Evolutionary conservation across 192 early-diverging fungal species (phyloP).

Genomic region (Thamnidium elegans): DNA sequence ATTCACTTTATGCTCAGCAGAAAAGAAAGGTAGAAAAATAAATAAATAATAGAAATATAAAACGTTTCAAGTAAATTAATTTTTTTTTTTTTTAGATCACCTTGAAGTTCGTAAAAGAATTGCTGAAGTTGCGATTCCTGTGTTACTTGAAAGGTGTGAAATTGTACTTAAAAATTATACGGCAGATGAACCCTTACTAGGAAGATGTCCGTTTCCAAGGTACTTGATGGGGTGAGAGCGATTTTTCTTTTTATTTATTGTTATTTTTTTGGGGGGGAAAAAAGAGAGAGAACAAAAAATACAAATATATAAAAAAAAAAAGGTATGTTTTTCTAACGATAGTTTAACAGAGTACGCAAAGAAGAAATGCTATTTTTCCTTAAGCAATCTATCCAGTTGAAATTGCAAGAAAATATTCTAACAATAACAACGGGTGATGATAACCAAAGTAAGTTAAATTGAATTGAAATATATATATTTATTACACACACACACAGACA

Average conservation of each 20-base stretch:
- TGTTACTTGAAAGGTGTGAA: slow-evolving; percentile 62
- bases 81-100: slow-evolving; percentile 29
- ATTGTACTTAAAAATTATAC: slow-evolving; percentile 56
- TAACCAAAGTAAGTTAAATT: slow-evolving; percentile 19
- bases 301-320: not conserved
- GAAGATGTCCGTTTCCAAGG: slow-evolving; percentile 69
- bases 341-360: slow-evolving; percentile 48
- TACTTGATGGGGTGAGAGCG: slow-evolving; percentile 40
- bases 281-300: not conserved
- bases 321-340: not conserved
- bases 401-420: slow-evolving; percentile 46
- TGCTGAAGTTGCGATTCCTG: slow-evolving; percentile 56
- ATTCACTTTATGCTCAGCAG: slow-evolving; percentile 62
- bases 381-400: slow-evolving; percentile 45
- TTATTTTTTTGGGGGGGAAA: not conserved
- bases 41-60: not conserved
- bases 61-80: not conserved
- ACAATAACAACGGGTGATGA: not conserved
- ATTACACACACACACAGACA: not conserved
- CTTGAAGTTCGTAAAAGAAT: slow-evolving; percentile 51
- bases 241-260: slow-evolving; percentile 9
- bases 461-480: not conserved
- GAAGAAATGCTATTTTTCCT: slow-evolving; percentile 58
- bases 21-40: slow-evolving; percentile 31
- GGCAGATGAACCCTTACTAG: slow-evolving; percentile 62